Base-by-base conservation (phyloP, 2,329 filamentous ascomycete genomes). In the Fusarium sp. region DNA sequence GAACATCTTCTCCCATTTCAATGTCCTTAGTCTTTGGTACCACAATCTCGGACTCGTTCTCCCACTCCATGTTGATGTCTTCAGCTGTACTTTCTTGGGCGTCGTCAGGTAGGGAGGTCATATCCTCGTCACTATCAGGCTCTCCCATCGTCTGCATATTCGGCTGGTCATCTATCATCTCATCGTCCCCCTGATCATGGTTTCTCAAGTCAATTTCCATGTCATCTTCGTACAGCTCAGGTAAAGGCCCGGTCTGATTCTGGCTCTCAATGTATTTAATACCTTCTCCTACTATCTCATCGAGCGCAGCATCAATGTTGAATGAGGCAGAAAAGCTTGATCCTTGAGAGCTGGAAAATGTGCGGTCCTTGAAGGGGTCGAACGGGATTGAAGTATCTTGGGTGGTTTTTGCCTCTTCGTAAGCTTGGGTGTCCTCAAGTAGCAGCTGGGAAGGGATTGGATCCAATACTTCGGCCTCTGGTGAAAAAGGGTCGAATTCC, bases 1-100 rank as follows among this genome's bases (percentile, higher is more conserved):
- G 37, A 10, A n/a, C 7, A 31, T 35, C 35, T 11, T 52, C 55
- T 25, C 9, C 36, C 55, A 60, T 60, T n/a, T 17, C 29, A 33
- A 44, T 14, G 8, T 59, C 53, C 8, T n/a, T 4, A 2, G 3
- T 17, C 19, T 37, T 15, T 13, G 32, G 11, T 33, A 9, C 21
- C 10, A 10, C 3, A 9, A 14, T 14, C 4, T 14, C 14, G 7
- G 44, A 9, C 17, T 53, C 32, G 4, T 10, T n/a, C 29, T 42
- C n/a, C 37, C 23, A 29, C 6, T 42, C n/a, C 37, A 52, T 37
- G 4, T 17, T 21, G 6, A 21, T 14, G 38, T 44, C 19, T 15
- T 33, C 29, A 8, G 21, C 7, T 11, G 15, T 11, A 9, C 13
- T 17, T 27, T 11, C 4, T 25, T 31, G 29, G 9, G 15, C n/a